Evolutionary conservation across 306 rosid species (phyloP), one percentile per base, ranked within the genome.

Genomic region (Hippophae tibetana): DNA sequence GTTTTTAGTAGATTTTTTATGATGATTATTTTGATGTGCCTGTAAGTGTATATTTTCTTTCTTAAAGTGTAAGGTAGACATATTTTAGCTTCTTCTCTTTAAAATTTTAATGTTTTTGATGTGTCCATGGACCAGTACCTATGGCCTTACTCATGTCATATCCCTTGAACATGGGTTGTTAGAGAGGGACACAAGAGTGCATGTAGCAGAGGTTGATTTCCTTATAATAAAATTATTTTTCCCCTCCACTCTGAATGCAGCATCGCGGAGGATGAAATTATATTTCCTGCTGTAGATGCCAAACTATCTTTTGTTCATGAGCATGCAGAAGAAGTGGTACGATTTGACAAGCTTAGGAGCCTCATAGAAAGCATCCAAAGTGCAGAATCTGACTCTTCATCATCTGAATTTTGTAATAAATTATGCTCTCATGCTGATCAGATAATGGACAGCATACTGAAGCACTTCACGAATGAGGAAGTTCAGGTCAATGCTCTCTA

Each of bases 281-380:
- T 87, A 63, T 81, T 81, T 82, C 96, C 98, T 7, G 86, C 95
- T 2, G 86, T 92, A 58, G 81, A 81, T 76, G 87, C 84, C 54
- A 81, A 80, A 60, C 46, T 76, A 57, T 83, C 86, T 52, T 81
- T 73, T 79, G 49, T 50, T 64, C 77, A 83, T 75, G 87, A 92
- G 62, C 96, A 76, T 54, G 71, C 69, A 18, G 89, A 85, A 76
- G 89, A 78, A 78, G 86, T 71, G 80, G 78, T 73, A 60, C 83
- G 80, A 72, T 79, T 84, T 72, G 83, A 79, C 68, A 92, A 87
- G 49, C 81, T 87, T 69, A 80, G 87, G 58, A 55, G 73, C 78
- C 76, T 92, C 79, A 79, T 92, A 72, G 86, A 85, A 76, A 74
- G 73, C 52, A 31, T 31, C 38, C 80, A 78, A 74, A 80, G 79